A percentile compares a stretch with the other conserved stretches of the same genome.
Conservation (phyloP, 2,329 filamentous ascomycete species). For the Xylariaceae sp. region DNA sequence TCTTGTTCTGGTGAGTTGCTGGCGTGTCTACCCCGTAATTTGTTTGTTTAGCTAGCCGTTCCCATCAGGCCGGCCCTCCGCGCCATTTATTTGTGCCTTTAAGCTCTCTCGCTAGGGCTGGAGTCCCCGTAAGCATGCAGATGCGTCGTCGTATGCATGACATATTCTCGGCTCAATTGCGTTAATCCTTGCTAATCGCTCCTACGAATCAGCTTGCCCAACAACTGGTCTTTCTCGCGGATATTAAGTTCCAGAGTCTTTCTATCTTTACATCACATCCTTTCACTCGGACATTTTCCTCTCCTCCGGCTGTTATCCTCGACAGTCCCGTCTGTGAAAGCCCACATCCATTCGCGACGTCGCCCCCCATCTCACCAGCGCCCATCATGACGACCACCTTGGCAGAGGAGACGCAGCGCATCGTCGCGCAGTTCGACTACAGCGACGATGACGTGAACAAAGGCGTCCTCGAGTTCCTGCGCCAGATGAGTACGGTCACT, state of each 20-base stretch:
- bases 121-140: constrained; percentile 14
- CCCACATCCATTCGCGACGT: constrained; percentile 49
- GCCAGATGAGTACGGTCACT: constrained; percentile 65
- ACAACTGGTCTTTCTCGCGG: constrained; percentile 41
- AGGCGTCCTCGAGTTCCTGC: constrained; percentile 79
- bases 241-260: constrained; percentile 43
- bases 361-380: constrained; percentile 49
- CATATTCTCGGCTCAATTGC: constrained; percentile 23
- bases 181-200: constrained; percentile 22
- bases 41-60: background rate
- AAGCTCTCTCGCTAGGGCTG: constrained; percentile 20
- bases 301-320: constrained; percentile 39
- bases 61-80: background rate
- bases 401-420: constrained; percentile 66
- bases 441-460: constrained; percentile 69
- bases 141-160: constrained; percentile 20
- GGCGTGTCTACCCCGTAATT: background rate
- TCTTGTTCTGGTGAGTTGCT: constrained; percentile 28
- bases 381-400: constrained; percentile 52
- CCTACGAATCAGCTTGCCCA: constrained; percentile 42
- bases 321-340: constrained; percentile 50
- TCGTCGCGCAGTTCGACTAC: constrained; percentile 84
- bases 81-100: constrained; percentile 12
- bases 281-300: constrained; percentile 36
- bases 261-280: constrained; percentile 32